phyloP scores from a whole-genome alignment of 345 rosid species.

The Diplotaxis tenuifolia region DNA sequence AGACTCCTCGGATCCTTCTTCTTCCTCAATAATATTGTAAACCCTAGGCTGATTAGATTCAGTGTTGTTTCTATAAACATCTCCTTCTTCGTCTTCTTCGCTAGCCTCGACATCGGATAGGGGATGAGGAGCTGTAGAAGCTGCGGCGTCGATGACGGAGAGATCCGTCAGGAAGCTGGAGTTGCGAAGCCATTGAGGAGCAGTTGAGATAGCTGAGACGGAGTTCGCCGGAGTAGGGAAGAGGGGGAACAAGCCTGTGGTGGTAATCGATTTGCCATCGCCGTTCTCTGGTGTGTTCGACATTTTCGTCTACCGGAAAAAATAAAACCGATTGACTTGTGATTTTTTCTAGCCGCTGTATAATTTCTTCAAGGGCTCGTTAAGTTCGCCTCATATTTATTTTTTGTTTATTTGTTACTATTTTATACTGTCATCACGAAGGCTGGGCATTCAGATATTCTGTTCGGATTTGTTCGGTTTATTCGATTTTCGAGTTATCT shows the following conservation, averaged over 20 bases:
- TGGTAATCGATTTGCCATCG: conserved; percentile 27
- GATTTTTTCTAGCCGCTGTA: not conserved
- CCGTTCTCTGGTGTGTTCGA: conserved; percentile 28
- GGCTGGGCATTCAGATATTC: no score
- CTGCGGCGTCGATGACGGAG: conserved; percentile 53
- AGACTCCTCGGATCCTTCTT: conserved; percentile 38
- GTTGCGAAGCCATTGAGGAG: conserved; percentile 75
- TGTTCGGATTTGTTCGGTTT: no score
- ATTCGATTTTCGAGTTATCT: no score
- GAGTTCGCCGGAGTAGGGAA: conserved; percentile 32
- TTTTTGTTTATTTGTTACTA: not conserved
- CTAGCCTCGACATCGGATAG: conserved; percentile 6
- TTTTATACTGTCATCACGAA: not conserved
- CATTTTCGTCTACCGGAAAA: conserved; percentile 14
- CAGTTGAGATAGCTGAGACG: conserved; percentile 23
- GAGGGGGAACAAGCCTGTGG: conserved; percentile 45
- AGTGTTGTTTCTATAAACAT: not conserved
- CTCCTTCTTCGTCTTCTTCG: conserved; percentile 45
- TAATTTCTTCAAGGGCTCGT: conserved; percentile 8
- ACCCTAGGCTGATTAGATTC: conserved; percentile 21
- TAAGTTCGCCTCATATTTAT: no score
- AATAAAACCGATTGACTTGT: not conserved
- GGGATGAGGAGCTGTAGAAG: conserved; percentile 39
- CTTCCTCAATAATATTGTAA: conserved; percentile 50
- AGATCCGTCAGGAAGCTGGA: conserved; percentile 77